Percentiles rank a stretch among this genome's conserved stretches.
These are phyloP conservation scores for Neofusicoccum parvum DNA, from an alignment of 2,329 filamentous ascomycete species.

Conservation along the genomic window DNA sequence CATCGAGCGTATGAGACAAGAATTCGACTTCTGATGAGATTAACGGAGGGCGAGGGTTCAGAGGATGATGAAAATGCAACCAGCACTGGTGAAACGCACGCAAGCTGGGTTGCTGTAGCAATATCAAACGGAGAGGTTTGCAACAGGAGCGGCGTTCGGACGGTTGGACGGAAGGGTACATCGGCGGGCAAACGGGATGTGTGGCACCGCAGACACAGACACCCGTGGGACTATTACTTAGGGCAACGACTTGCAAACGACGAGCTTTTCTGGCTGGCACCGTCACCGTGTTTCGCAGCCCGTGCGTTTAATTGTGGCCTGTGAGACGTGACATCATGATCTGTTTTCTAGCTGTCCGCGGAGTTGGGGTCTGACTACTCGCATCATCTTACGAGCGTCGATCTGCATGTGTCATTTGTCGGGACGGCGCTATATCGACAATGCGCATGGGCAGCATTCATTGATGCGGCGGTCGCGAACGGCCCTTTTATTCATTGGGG, in stretches of 20 bases:
- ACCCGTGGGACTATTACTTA: too few relatives aligned
- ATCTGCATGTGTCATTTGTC: too few relatives aligned
- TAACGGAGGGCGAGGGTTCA: neutral
- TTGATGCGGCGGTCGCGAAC: too few relatives aligned
- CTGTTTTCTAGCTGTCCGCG: neutral
- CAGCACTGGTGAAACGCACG: neutral
- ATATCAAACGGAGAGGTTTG: neutral
- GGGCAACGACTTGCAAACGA: too few relatives aligned
- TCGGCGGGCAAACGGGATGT: neutral
- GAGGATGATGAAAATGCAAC: too few relatives aligned
- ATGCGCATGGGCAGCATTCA: too few relatives aligned
- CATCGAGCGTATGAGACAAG: conserved; percentile 81
- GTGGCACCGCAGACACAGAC: neutral
- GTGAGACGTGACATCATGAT: conserved; percentile 1
- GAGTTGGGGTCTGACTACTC: neutral
- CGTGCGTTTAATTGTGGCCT: neutral
- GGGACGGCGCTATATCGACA: too few relatives aligned
- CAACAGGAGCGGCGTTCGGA: neutral
- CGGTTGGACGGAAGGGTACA: too few relatives aligned
- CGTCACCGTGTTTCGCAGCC: neutral
- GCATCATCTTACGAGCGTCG: neutral
- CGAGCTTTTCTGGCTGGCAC: neutral
- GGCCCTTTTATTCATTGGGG: too few relatives aligned
- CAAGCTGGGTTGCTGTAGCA: neutral
- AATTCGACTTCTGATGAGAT: conserved; percentile 76